Evolutionary conservation across 768 basidiomycete species (phyloP).

Genomic region (Podaxis mareebaensis): DNA sequence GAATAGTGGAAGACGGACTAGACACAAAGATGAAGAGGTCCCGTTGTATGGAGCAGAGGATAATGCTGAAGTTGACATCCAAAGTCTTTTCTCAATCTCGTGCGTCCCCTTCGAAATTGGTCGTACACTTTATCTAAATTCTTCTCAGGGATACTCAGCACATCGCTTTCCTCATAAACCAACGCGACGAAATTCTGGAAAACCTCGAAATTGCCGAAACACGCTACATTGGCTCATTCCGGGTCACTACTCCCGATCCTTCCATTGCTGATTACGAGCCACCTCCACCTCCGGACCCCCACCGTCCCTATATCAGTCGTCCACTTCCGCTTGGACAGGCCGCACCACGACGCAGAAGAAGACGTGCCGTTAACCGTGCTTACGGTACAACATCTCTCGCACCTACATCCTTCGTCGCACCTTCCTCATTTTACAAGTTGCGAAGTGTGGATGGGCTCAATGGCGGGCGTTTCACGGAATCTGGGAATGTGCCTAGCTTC

Average conservation of each 20-base stretch:
- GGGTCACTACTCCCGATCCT: conserved; percentile 70
- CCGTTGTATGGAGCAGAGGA: conserved; percentile 44
- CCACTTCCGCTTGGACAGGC: conserved; percentile 55
- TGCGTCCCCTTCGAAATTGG: conserved; percentile 31
- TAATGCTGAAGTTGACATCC: conserved; percentile 61
- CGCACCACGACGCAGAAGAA: conserved; percentile 37
- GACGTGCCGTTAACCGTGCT: conserved; percentile 61
- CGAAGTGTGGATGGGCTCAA: conserved; percentile 60
- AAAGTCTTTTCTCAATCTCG: conserved; percentile 76
- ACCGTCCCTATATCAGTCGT: conserved; percentile 64
- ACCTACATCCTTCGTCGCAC: conserved; percentile 78
- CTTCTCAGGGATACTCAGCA: conserved; percentile 61
- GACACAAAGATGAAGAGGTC: conserved; percentile 41
- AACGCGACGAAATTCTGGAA: conserved; percentile 76
- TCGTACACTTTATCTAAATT: conserved; percentile 8
- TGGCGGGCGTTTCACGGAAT: conserved; percentile 56
- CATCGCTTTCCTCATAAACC: conserved; percentile 68
- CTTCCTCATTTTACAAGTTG: conserved; percentile 78
- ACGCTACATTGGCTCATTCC: conserved; percentile 75
- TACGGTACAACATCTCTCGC: conserved; percentile 68
- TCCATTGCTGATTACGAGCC: conserved; percentile 63
- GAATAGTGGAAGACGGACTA: conserved; percentile 29
- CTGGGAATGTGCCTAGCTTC: conserved; percentile 45
- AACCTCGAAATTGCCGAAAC: conserved; percentile 81
- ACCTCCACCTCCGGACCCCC: conserved; percentile 38